Evolutionary conservation across 139 green algal species (phyloP).

Genomic region (Chlamydomonas sphaeroides): DNA sequence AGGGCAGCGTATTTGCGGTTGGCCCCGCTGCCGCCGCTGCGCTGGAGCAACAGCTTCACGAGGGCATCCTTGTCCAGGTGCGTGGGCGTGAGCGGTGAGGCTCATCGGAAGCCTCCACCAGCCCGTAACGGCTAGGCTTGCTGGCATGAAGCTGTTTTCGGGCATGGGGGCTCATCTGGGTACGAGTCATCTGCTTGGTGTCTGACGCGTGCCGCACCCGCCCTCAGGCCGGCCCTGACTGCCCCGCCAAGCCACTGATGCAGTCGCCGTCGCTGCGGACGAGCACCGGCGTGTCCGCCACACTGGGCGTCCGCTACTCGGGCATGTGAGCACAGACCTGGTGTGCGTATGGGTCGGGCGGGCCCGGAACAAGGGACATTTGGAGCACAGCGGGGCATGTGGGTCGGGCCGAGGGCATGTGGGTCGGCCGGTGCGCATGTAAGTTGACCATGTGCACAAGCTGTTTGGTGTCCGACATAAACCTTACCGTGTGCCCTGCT

Average conservation of each 20-base stretch:
- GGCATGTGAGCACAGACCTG: slow-evolving; percentile 2
- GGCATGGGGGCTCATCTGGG: too few relatives aligned
- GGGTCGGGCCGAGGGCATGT: too few relatives aligned
- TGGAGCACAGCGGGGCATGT: too few relatives aligned
- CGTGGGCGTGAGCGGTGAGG: too few relatives aligned
- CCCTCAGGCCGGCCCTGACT: too few relatives aligned
- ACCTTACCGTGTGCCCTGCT: neutral
- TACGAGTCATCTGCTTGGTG: too few relatives aligned
- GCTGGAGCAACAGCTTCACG: slow-evolving; percentile 11
- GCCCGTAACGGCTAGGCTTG: too few relatives aligned
- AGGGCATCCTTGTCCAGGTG: slow-evolving; percentile 16
- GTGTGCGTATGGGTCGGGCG: neutral
- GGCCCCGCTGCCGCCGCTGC: neutral
- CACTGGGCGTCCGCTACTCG: slow-evolving; percentile 22
- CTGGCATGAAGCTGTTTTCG: too few relatives aligned
- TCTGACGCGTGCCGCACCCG: neutral
- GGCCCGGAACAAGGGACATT: too few relatives aligned
- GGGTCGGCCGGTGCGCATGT: too few relatives aligned
- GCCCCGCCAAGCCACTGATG: slow-evolving; percentile 1
- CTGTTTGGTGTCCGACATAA: neutral
- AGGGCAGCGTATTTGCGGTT: neutral
- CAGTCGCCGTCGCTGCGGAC: neutral
- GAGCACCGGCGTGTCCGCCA: neutral
- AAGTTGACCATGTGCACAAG: neutral
- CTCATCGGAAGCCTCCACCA: too few relatives aligned